A percentile compares a stretch with the other conserved stretches of the same genome.
Evolutionary conservation across 805 yeast genomes (phyloP).

Genomic region (Priceomyces castillae): DNA sequence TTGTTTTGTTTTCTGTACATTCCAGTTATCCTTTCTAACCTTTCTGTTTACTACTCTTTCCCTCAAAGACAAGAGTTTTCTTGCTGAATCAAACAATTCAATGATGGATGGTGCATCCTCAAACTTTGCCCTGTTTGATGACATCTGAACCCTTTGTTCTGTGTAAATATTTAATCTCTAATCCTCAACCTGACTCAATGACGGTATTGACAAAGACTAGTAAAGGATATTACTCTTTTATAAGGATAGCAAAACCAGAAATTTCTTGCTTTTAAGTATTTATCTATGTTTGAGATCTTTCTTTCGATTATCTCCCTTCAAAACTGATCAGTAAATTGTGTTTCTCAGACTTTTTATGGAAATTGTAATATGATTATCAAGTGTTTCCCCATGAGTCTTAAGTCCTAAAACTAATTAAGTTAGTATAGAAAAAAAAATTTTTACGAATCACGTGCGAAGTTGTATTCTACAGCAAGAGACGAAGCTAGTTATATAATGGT

Average conservation of each 20-base stretch:
- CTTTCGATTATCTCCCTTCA: too few species aligned
- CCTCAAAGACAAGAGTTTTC: constrained; percentile 36
- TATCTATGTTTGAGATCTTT: too few species aligned
- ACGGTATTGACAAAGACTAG: too few species aligned
- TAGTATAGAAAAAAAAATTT: constrained; percentile 1
- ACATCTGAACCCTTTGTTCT: not conserved
- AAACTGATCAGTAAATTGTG: too few species aligned
- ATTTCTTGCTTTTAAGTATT: too few species aligned
- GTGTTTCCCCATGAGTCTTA: too few species aligned
- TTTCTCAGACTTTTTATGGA: too few species aligned
- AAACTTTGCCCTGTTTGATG: constrained; percentile 3
- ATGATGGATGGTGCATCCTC: constrained; percentile 31
- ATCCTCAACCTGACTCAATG: too few species aligned
- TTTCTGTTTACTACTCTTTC: constrained; percentile 40
- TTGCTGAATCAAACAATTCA: constrained; percentile 43
- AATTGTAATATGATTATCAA: too few species aligned
- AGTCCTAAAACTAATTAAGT: too few species aligned
- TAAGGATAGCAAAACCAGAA: too few species aligned
- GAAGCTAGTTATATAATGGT: not conserved
- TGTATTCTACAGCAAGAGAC: not conserved
- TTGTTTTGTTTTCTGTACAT: constrained; percentile 20
- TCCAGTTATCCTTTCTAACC: constrained; percentile 31
- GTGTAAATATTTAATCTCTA: not conserved
- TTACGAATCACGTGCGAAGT: constrained; percentile 3
- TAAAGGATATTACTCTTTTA: too few species aligned